Conservation (phyloP, 2,329 filamentous ascomycete species). For the Zarea fungicola region DNA sequence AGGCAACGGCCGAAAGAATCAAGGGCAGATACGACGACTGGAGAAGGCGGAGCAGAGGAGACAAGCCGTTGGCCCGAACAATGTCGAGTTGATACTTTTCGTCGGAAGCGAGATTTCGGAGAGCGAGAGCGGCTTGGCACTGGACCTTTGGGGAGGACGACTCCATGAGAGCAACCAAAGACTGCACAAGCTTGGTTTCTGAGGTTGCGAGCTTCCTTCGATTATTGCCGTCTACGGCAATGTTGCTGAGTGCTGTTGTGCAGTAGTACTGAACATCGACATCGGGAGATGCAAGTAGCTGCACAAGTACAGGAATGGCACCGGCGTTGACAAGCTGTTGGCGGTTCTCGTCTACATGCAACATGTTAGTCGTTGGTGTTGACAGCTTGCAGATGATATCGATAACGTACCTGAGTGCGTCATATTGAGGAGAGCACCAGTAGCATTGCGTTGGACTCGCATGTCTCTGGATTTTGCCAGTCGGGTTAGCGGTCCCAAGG, state of each 20-base stretch:
- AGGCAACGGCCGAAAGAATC: constrained; percentile 93
- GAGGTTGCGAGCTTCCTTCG: constrained; percentile 85
- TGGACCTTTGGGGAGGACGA: constrained; percentile 96
- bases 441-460: constrained; percentile 96
- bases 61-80: constrained; percentile 79
- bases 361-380: background rate
- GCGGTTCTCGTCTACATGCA: constrained; percentile 77
- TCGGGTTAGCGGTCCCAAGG: constrained; percentile 81
- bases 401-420: constrained; percentile 85
- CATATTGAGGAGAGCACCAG: constrained; percentile 95
- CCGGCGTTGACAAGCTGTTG: constrained; percentile 96
- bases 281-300: constrained; percentile 85
- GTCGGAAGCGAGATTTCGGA: constrained; percentile 93
- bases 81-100: constrained; percentile 99
- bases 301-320: constrained; percentile 95
- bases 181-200: constrained; percentile 87
- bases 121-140: constrained; percentile 89
- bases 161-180: constrained; percentile 93
- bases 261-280: constrained; percentile 99
- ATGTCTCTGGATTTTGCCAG: constrained; percentile 97
- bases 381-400: background rate
- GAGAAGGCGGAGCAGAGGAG: constrained; percentile 78
- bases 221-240: constrained; percentile 89
- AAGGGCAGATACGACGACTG: constrained; percentile 94
- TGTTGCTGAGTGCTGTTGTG: constrained; percentile 96